Percentiles rank a stretch among this genome's conserved stretches.
Conservation (phyloP, 148 eudicot genomes). For the Rhododendron griersonianum region DNA sequence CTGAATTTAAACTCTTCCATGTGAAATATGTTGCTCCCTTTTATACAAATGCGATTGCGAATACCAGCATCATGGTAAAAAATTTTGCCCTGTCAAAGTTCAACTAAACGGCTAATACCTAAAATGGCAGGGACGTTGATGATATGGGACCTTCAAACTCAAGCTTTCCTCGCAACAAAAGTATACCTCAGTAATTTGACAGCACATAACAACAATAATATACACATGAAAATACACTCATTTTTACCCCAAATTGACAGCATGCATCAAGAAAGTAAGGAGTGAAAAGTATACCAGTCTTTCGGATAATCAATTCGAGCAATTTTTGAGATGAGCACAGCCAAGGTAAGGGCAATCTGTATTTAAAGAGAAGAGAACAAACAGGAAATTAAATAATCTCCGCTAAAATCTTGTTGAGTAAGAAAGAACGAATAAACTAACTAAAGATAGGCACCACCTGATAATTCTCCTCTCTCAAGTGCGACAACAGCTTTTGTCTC, state of each 20-base stretch:
- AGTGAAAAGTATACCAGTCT: slow-evolving; percentile 59
- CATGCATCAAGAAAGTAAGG: not conserved
- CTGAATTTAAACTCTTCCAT: not conserved
- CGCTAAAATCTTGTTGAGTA: not conserved
- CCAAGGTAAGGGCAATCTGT: slow-evolving; percentile 89
- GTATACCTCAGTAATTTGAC: not conserved
- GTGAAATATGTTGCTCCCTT: not conserved
- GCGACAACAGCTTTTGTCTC: slow-evolving; percentile 76
- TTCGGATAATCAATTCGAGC: slow-evolving; percentile 95
- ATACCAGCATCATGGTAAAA: not conserved
- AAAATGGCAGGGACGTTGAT: not conserved
- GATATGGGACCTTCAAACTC: not conserved
- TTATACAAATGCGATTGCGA: not conserved
- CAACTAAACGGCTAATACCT: not conserved
- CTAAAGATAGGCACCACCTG: slow-evolving; percentile 42
- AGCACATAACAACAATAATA: not conserved
- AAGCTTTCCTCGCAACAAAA: not conserved
- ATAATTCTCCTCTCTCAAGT: slow-evolving; percentile 92
- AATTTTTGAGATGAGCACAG: slow-evolving; percentile 87
- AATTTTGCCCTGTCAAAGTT: not conserved
- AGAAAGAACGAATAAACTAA: not conserved
- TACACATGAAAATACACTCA: too few relatives aligned
- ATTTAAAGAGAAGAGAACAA: slow-evolving; percentile 16
- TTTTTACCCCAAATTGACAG: too few relatives aligned
- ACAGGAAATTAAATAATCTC: not conserved